Conservation (phyloP, 148 eudicot species). For the Hydrangea macrophylla region DNA sequence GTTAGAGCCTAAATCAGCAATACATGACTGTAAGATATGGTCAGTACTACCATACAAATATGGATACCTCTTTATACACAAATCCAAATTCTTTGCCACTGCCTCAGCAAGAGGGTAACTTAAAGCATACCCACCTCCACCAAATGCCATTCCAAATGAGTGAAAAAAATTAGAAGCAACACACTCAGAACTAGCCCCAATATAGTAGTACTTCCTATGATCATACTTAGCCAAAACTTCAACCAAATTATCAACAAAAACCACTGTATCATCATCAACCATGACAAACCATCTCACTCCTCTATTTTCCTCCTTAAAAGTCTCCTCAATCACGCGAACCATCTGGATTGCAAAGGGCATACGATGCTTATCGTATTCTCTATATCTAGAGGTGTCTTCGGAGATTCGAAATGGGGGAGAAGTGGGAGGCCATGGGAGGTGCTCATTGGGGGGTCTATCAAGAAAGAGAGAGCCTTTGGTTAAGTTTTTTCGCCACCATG, state of each 20-base stretch:
- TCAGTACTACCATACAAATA: slow-evolving; percentile 32
- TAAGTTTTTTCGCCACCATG: slow-evolving; percentile 72
- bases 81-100: slow-evolving; percentile 40
- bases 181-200: slow-evolving; percentile 39
- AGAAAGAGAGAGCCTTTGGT: slow-evolving; percentile 55
- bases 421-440: slow-evolving; percentile 46
- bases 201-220: slow-evolving; percentile 38
- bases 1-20: slow-evolving; percentile 59
- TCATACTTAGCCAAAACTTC: slow-evolving; percentile 36
- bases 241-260: slow-evolving; percentile 42
- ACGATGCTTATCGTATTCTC: slow-evolving; percentile 31
- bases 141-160: slow-evolving; percentile 53
- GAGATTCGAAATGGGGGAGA: slow-evolving; percentile 54
- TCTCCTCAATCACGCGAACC: slow-evolving; percentile 31
- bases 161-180: slow-evolving; percentile 19
- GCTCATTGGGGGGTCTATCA: slow-evolving; percentile 32
- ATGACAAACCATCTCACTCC: slow-evolving; percentile 45
- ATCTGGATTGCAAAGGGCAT: slow-evolving; percentile 30
- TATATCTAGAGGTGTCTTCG: slow-evolving; percentile 30
- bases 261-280: slow-evolving; percentile 48
- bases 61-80: slow-evolving; percentile 57
- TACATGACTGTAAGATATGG: slow-evolving; percentile 36
- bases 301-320: slow-evolving; percentile 22
- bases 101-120: slow-evolving; percentile 52
- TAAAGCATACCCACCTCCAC: slow-evolving; percentile 56